Conservation (phyloP, 1,139 yeast species). For the Arxiozyma heterogenica region DNA sequence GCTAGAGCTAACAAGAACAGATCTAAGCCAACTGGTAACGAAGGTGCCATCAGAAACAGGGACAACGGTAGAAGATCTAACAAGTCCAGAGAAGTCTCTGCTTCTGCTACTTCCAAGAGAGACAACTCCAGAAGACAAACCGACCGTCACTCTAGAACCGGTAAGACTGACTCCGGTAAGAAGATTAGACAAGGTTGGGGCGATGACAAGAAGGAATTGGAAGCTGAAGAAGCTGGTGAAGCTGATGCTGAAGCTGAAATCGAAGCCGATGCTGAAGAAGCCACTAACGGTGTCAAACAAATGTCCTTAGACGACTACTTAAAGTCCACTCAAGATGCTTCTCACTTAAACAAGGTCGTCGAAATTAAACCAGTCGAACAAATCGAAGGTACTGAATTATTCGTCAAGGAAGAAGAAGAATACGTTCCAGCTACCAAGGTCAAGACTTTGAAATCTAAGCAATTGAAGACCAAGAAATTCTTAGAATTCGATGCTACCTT, state of each 20-base stretch:
- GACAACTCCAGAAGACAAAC: slow-evolving; percentile 47
- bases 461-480: slow-evolving; percentile 58
- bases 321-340: slow-evolving; percentile 42
- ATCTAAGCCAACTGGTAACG: slow-evolving; percentile 72
- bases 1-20: slow-evolving; percentile 68
- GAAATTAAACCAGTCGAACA: slow-evolving; percentile 37
- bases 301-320: slow-evolving; percentile 58
- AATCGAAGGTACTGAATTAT: slow-evolving; percentile 42
- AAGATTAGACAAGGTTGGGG: slow-evolving; percentile 83
- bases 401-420: slow-evolving; percentile 49
- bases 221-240: slow-evolving; percentile 40
- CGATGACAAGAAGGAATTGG: slow-evolving; percentile 50
- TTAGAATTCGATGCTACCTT: slow-evolving; percentile 60
- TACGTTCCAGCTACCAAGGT: slow-evolving; percentile 47
- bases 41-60: slow-evolving; percentile 77
- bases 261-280: slow-evolving; percentile 44
- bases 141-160: slow-evolving; percentile 81
- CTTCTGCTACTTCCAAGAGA: slow-evolving; percentile 47
- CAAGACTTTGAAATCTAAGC: slow-evolving; percentile 55
- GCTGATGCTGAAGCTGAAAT: slow-evolving; percentile 37
- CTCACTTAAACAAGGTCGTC: slow-evolving; percentile 38
- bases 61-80: slow-evolving; percentile 55
- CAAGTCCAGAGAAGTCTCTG: slow-evolving; percentile 50
- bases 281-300: slow-evolving; percentile 39
- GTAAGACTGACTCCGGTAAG: slow-evolving; percentile 78